These are phyloP conservation scores for Phytopythium helicoides DNA, from an alignment of 352 stramenopile genomes.

Conservation along the genomic window DNA sequence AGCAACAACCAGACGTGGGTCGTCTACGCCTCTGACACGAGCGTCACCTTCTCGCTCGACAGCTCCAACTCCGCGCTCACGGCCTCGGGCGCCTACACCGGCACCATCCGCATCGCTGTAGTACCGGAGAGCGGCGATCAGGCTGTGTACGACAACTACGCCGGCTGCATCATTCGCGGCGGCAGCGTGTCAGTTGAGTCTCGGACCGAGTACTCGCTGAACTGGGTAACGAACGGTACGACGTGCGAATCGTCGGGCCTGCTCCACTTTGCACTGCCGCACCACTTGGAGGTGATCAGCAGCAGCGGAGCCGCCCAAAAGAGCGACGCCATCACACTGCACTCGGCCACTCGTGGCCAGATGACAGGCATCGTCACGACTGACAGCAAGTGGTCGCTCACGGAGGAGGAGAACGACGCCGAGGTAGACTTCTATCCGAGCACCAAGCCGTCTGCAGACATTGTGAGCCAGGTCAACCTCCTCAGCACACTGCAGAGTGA, in stretches of 20 bases:
- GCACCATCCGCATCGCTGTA: constrained; percentile 56
- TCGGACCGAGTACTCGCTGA: constrained; percentile 56
- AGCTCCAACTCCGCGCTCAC: constrained; percentile 35
- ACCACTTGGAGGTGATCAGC: constrained; percentile 70
- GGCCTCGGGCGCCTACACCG: constrained; percentile 33
- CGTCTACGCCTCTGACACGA: constrained; percentile 54
- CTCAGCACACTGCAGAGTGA: constrained; percentile 43
- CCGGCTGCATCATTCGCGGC: constrained; percentile 49
- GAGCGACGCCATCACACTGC: constrained; percentile 38
- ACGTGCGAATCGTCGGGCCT: constrained; percentile 41
- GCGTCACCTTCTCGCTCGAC: constrained; percentile 39
- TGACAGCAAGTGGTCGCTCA: constrained; percentile 39
- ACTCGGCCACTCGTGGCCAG: constrained; percentile 52
- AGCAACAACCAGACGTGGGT: constrained; percentile 77
- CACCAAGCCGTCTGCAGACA: constrained; percentile 17
- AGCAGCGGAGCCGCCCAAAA: too few species aligned
- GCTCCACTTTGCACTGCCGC: constrained; percentile 63
- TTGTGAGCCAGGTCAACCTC: constrained; percentile 44
- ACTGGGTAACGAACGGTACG: constrained; percentile 51
- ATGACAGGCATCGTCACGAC: constrained; percentile 47
- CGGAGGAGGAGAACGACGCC: constrained; percentile 42
- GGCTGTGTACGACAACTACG: constrained; percentile 58
- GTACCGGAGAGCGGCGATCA: constrained; percentile 30
- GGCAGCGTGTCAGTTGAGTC: constrained; percentile 50
- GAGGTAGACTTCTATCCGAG: constrained; percentile 58